Base-by-base conservation (phyloP, 1,284 basidiomycete species). In the Ceratobasidium sp. region DNA sequence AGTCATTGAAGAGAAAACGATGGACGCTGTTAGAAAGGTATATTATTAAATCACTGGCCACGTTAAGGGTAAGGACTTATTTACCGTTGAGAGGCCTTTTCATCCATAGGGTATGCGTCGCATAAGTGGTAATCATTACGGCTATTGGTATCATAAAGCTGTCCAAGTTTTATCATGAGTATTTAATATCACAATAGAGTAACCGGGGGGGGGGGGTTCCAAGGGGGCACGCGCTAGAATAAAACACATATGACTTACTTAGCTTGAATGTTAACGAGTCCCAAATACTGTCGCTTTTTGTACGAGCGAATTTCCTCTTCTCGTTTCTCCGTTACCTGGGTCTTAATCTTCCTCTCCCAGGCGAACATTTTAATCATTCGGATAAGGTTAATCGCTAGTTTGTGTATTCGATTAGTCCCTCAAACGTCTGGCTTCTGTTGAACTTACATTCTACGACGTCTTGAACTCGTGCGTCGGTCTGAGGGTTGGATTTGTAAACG, bases 271-370 rank as follows among this genome's bases (percentile, higher is more conserved):
- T 84, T 85, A 28, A 83, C 79, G 62, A 87, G 81, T 68, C 84
- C 86, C 42, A 87, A 81, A 57, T 87, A 78, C 78, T 86, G 85
- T 57, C 85, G 84, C 81, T 84, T 87, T 82, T 84, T 86, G 28
- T 89, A 81, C 81, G 84, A 87, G 5, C 42, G 12, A 9, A 78
- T 12, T 33, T 78, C 77, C 48, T 67, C 77, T 42, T 80, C 67
- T 40, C 79, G 64, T 68, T 79, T 80, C 52, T 70, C 78, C 10
- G 28, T 67, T 7, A 80, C 76, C 33, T 66, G 78, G 23, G 56
- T 57, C 23, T 59, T 77, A 20, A 80, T 52, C 40, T 77, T 80
- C 13, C 57, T 44, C 50, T 80, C 79, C 77, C 78, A 80, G 7
- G 64, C 79, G 54, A 80, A 80, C 44, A 80, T 52, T 59, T 81